Evolutionary conservation across 169 alveolate species (phyloP).

Genomic region (Plasmodium blacklocki): DNA sequence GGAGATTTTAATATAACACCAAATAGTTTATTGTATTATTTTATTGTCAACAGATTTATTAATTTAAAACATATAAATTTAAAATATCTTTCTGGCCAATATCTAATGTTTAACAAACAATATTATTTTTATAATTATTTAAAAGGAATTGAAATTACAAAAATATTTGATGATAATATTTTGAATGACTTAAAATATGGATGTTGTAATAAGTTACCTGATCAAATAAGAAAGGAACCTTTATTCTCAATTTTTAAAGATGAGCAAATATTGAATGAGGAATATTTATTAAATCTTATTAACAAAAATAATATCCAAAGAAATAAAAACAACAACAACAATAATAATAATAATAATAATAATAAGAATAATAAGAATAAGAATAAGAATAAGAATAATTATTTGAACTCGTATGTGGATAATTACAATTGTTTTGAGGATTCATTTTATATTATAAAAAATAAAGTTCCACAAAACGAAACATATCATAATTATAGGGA

Average conservation of each 20-base stretch:
- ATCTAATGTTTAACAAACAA: conserved; percentile 82
- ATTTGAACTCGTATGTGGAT: background rate
- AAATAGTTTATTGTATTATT: conserved; percentile 82
- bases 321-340: too few species aligned
- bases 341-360: too few species aligned
- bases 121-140: conserved; percentile 46
- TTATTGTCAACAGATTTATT: conserved; percentile 80
- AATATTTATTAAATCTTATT: conserved; percentile 28
- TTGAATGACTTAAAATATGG: conserved; percentile 34
- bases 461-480: background rate
- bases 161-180: conserved; percentile 59
- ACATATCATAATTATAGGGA: background rate
- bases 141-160: conserved; percentile 44
- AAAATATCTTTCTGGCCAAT: conserved; percentile 83
- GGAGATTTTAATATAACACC: conserved; percentile 87
- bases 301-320: background rate
- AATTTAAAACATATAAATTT: conserved; percentile 79
- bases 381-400: too few species aligned
- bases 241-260: conserved; percentile 49
- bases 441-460: background rate
- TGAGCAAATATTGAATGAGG: conserved; percentile 39
- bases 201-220: conserved; percentile 17
- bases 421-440: conserved; percentile 32
- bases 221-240: conserved; percentile 44
- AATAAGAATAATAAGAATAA: too few species aligned